Percentiles rank a stretch among this genome's conserved stretches.
phyloP scores from a whole-genome alignment of 495 filamentous ascomycete genomes.

The Aspergillus steynii region DNA sequence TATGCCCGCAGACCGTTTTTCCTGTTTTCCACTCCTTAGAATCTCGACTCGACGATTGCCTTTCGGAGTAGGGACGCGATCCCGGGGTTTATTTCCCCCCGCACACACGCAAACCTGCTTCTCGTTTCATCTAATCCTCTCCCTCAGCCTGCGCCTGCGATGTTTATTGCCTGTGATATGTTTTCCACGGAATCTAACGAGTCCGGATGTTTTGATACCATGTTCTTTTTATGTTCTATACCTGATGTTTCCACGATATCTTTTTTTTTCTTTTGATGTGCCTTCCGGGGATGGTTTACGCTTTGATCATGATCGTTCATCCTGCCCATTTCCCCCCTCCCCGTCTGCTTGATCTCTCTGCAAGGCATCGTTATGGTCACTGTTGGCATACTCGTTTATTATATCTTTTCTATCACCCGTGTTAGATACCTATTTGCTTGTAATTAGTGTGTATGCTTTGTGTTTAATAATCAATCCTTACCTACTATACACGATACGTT shows the following conservation, averaged over 20 bases:
- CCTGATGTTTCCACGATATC: conserved; percentile 10
- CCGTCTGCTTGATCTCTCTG: not conserved
- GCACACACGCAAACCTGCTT: not conserved
- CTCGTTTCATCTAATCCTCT: not conserved
- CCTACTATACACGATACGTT: not conserved
- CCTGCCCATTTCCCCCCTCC: not conserved
- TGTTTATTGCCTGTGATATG: not conserved
- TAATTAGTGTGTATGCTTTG: conserved; percentile 27
- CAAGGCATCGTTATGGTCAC: conserved; percentile 6
- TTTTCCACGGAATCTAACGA: conserved; percentile 8
- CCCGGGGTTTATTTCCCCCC: not conserved
- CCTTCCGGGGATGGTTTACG: conserved; percentile 3
- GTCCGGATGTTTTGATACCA: conserved; percentile 20
- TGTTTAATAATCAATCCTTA: conserved; percentile 4
- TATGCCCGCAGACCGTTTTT: not conserved
- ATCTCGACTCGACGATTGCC: not conserved
- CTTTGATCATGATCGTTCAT: not conserved
- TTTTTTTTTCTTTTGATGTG: not conserved
- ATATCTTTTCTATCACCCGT: conserved; percentile 11
- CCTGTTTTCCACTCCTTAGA: not conserved
- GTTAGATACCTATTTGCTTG: conserved; percentile 46
- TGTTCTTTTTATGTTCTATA: conserved; percentile 22
- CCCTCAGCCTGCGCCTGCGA: conserved; percentile 6
- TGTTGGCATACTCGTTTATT: conserved; percentile 15
- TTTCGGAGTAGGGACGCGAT: not conserved